Conservation (phyloP, 257 asterid genomes). For the Echites panduratus region DNA sequence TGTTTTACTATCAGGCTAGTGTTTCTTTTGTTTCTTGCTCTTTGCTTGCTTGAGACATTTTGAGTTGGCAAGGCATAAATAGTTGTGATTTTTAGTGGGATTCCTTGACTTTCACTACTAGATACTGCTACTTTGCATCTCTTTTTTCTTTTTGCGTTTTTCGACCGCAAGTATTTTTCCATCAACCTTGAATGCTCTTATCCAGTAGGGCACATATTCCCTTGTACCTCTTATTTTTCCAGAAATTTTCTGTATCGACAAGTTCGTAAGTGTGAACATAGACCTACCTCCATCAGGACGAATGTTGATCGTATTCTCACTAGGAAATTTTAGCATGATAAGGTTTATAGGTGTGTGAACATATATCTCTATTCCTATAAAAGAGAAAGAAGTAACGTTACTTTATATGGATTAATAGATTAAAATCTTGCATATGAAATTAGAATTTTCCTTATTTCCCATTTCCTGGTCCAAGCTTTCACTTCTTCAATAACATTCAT, state of each 20-base stretch:
- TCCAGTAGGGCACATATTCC: not conserved
- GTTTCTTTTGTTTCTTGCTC: not conserved
- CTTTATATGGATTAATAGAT: too few relatives aligned
- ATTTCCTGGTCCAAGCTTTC: not conserved
- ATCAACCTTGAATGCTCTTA: not conserved
- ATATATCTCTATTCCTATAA: too few relatives aligned
- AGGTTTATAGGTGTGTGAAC: too few relatives aligned
- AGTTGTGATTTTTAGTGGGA: not conserved
- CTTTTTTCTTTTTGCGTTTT: too few relatives aligned
- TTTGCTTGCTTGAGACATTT: not conserved
- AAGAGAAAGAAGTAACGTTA: too few relatives aligned
- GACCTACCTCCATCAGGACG: too few relatives aligned
- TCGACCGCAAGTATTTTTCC: not conserved
- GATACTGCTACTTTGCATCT: not conserved
- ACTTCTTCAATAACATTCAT: conserved; percentile 1
- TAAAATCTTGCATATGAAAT: too few relatives aligned
- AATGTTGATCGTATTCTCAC: too few relatives aligned
- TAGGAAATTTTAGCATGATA: too few relatives aligned
- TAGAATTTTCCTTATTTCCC: not conserved
- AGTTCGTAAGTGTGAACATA: too few relatives aligned
- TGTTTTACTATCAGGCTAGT: not conserved
- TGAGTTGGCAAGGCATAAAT: not conserved
- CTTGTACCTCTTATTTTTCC: not conserved
- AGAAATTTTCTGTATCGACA: too few relatives aligned
- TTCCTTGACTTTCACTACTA: not conserved